These are phyloP conservation scores for Dysphania ambrosioides DNA, from an alignment of 148 eudicot species.

Conservation along the genomic window DNA sequence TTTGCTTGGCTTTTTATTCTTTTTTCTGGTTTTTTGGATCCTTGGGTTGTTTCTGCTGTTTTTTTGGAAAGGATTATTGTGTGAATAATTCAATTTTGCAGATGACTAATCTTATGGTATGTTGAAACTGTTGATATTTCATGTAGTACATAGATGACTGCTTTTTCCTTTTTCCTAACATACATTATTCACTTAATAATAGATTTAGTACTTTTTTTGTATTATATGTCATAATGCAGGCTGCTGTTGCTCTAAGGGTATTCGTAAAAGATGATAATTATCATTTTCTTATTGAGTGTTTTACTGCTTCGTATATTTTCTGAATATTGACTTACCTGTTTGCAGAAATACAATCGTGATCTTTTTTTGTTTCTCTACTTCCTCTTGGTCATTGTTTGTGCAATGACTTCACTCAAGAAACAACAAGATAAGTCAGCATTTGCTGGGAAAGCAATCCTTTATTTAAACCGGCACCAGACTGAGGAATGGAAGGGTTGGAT, in stretches of 20 bases:
- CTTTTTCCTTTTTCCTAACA: background rate
- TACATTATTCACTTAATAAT: background rate
- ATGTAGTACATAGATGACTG: background rate
- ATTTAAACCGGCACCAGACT: conserved; percentile 93
- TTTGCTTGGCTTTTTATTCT: background rate
- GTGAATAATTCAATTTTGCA: background rate
- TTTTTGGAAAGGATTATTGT: background rate
- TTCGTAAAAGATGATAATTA: background rate
- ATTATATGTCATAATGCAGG: background rate
- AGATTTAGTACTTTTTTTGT: background rate
- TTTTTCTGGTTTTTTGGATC: background rate
- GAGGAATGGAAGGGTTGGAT: conserved; percentile 99
- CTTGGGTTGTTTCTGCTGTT: background rate
- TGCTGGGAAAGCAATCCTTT: conserved; percentile 77
- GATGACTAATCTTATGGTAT: background rate
- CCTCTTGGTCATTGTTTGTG: conserved; percentile 75
- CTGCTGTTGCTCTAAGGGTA: background rate
- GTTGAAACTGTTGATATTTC: background rate
- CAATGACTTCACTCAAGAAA: conserved; percentile 81
- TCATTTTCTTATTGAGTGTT: background rate
- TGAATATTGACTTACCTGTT: conserved; percentile 22
- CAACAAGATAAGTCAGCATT: conserved; percentile 85
- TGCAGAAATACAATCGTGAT: conserved; percentile 89
- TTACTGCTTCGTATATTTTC: background rate
- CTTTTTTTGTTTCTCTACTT: conserved; percentile 75